Conservation (phyloP, 2,329 filamentous ascomycete genomes). For the Colletotrichum camelliae region DNA sequence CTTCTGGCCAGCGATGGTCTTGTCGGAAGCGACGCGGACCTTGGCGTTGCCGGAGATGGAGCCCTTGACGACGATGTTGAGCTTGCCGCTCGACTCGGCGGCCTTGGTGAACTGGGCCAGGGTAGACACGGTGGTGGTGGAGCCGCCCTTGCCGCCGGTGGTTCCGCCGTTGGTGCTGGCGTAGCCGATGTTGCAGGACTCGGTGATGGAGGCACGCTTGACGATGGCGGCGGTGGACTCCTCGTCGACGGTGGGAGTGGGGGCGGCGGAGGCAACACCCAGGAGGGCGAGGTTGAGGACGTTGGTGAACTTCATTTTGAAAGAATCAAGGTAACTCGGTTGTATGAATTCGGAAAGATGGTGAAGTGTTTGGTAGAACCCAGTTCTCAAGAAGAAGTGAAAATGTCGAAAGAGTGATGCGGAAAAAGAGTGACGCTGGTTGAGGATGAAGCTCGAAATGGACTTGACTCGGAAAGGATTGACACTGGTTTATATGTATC, state of each 20-base stretch:
- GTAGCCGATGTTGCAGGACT: constrained; percentile 39
- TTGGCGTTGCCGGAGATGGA: constrained; percentile 44
- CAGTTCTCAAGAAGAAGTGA: neutral
- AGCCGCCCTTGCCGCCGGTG: constrained; percentile 54
- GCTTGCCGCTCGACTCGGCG: constrained; percentile 46
- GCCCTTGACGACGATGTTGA: constrained; percentile 47
- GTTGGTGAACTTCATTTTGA: constrained; percentile 36
- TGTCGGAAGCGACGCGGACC: constrained; percentile 48
- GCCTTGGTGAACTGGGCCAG: constrained; percentile 52
- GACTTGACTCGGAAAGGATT: neutral
- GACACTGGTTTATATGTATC: neutral
- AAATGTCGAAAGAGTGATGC: neutral
- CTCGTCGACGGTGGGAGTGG: constrained; percentile 33
- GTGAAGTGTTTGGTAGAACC: neutral
- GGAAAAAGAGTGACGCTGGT: neutral
- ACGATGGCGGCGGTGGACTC: constrained; percentile 30
- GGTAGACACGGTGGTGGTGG: constrained; percentile 54
- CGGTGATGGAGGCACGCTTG: constrained; percentile 41
- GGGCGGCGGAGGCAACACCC: constrained; percentile 33
- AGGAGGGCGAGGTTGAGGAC: constrained; percentile 31
- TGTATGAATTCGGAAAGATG: neutral
- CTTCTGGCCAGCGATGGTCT: constrained; percentile 47
- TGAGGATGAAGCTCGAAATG: neutral
- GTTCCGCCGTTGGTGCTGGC: constrained; percentile 46
- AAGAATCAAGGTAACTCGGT: neutral